phyloP scores from a whole-genome alignment of 2,329 filamentous ascomycete species.

The Rosellinia necatrix region DNA sequence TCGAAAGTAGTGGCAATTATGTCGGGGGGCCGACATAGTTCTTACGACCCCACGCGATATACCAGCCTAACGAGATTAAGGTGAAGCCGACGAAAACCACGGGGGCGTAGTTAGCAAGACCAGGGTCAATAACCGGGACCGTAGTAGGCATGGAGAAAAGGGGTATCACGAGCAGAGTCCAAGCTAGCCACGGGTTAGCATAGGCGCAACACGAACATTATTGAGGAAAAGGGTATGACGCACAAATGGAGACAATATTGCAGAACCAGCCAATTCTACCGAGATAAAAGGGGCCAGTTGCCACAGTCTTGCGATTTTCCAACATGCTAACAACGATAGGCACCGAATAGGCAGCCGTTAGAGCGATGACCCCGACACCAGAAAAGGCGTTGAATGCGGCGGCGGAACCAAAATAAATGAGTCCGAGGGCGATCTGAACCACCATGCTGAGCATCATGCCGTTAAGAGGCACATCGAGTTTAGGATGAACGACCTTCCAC shows the following conservation, averaged over 20 bases:
- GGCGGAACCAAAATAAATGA: constrained; percentile 71
- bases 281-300: constrained; percentile 62
- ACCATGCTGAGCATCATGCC: constrained; percentile 74
- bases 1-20: constrained; percentile 14
- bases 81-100: constrained; percentile 74
- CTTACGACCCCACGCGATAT: constrained; percentile 70
- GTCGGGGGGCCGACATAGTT: constrained; percentile 69
- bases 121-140: constrained; percentile 60
- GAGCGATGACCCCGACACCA: constrained; percentile 70
- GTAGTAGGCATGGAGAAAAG: constrained; percentile 74
- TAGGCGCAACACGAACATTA: constrained; percentile 10
- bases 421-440: constrained; percentile 65
- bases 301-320: constrained; percentile 63
- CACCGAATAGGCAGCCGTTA: constrained; percentile 69
- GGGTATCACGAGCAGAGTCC: constrained; percentile 70
- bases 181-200: constrained; percentile 51
- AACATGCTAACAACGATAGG: constrained; percentile 69
- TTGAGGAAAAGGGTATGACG: constrained; percentile 36
- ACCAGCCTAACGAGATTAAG: constrained; percentile 66
- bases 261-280: constrained; percentile 63
- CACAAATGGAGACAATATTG: constrained; percentile 69
- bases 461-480: constrained; percentile 68
- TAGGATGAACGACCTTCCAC: constrained; percentile 66
- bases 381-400: constrained; percentile 76
- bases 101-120: constrained; percentile 73